Conservation (phyloP, 2,329 filamentous ascomycete species). For the Nigrospora osmanthi region DNA sequence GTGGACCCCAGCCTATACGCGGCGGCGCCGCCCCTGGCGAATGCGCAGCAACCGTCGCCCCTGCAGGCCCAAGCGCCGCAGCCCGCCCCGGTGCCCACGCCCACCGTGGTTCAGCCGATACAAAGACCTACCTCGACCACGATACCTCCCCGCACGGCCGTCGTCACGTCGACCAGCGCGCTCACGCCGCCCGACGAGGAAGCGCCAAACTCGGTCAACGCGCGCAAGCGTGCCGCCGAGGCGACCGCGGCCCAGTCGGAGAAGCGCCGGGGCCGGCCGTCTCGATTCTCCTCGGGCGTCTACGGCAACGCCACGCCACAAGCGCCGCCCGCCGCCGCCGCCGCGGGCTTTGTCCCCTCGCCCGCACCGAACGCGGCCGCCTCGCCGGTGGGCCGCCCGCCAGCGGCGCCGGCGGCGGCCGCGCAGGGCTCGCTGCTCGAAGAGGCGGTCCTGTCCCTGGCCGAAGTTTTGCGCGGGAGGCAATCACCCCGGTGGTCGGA, state of each 20-base stretch:
- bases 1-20: constrained; percentile 3
- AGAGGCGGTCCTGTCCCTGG: constrained; percentile 26
- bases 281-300: constrained; percentile 21
- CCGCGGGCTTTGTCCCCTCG: background rate
- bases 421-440: constrained; percentile 18
- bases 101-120: constrained; percentile 13
- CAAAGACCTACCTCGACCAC: constrained; percentile 23
- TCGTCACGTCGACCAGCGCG: constrained; percentile 32
- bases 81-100: constrained; percentile 12
- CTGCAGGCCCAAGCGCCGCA: constrained; percentile 5
- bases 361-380: background rate
- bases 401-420: background rate
- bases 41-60: too few species aligned
- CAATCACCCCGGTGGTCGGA: constrained; percentile 43
- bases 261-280: constrained; percentile 22
- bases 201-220: constrained; percentile 33
- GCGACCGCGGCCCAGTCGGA: constrained; percentile 13
- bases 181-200: constrained; percentile 50
- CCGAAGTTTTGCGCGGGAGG: constrained; percentile 31
- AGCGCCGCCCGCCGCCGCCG: background rate
- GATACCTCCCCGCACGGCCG: constrained; percentile 30
- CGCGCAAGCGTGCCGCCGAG: constrained; percentile 17
- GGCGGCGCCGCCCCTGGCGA: background rate
- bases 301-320: constrained; percentile 19
- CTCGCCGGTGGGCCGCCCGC: background rate